Conservation (phyloP, 148 eudicot genomes). For the Dianthus caryophyllus region DNA sequence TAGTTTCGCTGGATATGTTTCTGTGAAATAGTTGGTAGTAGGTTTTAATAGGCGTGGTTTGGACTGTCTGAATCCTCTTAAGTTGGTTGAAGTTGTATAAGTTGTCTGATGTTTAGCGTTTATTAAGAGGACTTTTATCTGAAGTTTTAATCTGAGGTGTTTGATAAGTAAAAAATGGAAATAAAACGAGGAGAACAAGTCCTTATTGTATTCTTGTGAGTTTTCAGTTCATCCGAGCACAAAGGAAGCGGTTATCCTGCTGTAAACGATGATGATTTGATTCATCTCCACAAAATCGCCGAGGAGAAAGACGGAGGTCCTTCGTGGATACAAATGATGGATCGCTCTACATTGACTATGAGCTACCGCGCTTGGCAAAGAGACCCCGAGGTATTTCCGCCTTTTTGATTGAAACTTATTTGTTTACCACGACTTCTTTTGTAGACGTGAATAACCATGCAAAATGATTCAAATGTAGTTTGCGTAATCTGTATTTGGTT, state of each 20-base stretch:
- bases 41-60: neutral
- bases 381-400: constrained; percentile 51
- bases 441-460: neutral
- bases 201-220: constrained; percentile 25
- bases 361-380: constrained; percentile 92
- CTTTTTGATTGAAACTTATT: neutral
- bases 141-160: no score
- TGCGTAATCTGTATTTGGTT: neutral
- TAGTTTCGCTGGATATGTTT: neutral
- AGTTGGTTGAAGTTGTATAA: no score
- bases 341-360: constrained; percentile 64
- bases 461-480: neutral
- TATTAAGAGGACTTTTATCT: no score
- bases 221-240: constrained; percentile 42
- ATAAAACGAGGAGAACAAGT: no score
- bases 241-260: constrained; percentile 31
- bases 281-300: constrained; percentile 55
- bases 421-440: neutral
- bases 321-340: constrained; percentile 91
- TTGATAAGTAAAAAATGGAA: no score
- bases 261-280: constrained; percentile 55
- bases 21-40: neutral
- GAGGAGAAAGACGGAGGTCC: constrained; percentile 90
- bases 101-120: no score
- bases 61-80: neutral